These are phyloP conservation scores for Exophiala sp. DNA, from an alignment of 2,329 filamentous ascomycete species.

Conservation along the genomic window DNA sequence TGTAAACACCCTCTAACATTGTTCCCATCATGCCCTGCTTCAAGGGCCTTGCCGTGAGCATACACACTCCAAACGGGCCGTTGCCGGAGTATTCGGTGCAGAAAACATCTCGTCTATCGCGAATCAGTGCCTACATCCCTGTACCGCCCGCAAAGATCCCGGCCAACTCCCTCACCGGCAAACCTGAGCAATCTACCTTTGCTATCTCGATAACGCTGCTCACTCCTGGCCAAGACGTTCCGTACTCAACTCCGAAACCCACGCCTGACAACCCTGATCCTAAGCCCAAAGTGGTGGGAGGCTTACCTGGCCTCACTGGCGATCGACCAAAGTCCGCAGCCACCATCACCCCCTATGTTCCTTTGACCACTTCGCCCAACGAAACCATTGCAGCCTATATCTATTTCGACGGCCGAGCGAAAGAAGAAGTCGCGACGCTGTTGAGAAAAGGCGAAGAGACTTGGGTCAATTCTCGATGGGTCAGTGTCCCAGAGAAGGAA, in stretches of 20 bases:
- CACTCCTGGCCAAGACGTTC: slow-evolving; percentile 79
- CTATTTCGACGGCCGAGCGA: slow-evolving; percentile 91
- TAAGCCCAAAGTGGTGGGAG: slow-evolving; percentile 72
- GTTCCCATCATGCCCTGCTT: slow-evolving; percentile 74
- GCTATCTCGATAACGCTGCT: slow-evolving; percentile 96
- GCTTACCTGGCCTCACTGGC: slow-evolving; percentile 51
- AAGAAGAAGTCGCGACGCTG: slow-evolving; percentile 94
- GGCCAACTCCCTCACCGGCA: slow-evolving; percentile 57
- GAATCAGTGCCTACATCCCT: slow-evolving; percentile 95
- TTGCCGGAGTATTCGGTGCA: slow-evolving; percentile 91
- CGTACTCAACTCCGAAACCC: slow-evolving; percentile 83
- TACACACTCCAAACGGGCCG: slow-evolving; percentile 74
- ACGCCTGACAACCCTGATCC: slow-evolving; percentile 71
- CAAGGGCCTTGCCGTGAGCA: slow-evolving; percentile 97
- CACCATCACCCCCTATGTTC: slow-evolving; percentile 75
- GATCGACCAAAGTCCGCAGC: slow-evolving; percentile 51
- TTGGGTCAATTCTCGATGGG: slow-evolving; percentile 98
- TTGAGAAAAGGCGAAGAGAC: slow-evolving; percentile 91
- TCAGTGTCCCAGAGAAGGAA: slow-evolving; percentile 83
- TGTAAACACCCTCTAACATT: not conserved
- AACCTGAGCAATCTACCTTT: slow-evolving; percentile 89
- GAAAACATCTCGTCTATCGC: slow-evolving; percentile 81
- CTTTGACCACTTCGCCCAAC: slow-evolving; percentile 85
- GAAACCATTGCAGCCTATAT: slow-evolving; percentile 98
- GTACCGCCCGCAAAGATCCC: slow-evolving; percentile 81